phyloP scores from a whole-genome alignment of 2,329 filamentous ascomycete genomes.

The Scolecobasidium constrictum region DNA sequence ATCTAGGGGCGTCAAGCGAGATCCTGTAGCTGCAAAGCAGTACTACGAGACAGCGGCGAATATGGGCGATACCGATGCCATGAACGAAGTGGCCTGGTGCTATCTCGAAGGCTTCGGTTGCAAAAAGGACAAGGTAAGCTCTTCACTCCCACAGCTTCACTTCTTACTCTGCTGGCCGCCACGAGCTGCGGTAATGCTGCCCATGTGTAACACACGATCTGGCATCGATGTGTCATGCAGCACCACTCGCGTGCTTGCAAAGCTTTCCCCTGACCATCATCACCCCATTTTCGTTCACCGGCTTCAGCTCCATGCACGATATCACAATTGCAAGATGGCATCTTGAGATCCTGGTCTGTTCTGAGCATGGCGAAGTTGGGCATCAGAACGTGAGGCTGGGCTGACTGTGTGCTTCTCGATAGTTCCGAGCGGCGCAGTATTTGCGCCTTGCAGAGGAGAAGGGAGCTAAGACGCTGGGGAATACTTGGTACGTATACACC shows the following conservation, averaged over 20 bases:
- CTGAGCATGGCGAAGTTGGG: too few relatives aligned
- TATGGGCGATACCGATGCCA: slow-evolving; percentile 88
- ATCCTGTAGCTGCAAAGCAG: slow-evolving; percentile 72
- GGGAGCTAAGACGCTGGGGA: slow-evolving; percentile 83
- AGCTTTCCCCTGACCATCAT: too few relatives aligned
- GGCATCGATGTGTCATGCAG: too few relatives aligned
- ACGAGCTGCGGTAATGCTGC: too few relatives aligned
- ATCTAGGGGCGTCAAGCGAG: slow-evolving; percentile 73
- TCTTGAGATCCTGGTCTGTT: too few relatives aligned
- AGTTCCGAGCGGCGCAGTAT: slow-evolving; percentile 79
- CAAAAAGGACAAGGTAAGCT: slow-evolving; percentile 93
- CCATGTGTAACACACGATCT: too few relatives aligned
- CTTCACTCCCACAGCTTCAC: slow-evolving; percentile 3
- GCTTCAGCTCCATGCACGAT: too few relatives aligned
- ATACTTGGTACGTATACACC: slow-evolving; percentile 68
- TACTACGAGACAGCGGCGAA: slow-evolving; percentile 98
- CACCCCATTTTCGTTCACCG: too few relatives aligned
- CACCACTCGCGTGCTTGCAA: too few relatives aligned
- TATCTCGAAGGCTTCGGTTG: slow-evolving; percentile 94
- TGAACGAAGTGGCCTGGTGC: slow-evolving; percentile 96
- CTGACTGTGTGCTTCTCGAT: too few relatives aligned
- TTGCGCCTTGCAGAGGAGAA: slow-evolving; percentile 82
- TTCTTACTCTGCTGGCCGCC: too few relatives aligned
- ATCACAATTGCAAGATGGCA: too few relatives aligned
- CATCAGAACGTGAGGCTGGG: slow-evolving; percentile 17